These are phyloP conservation scores for Scleroderma citrinum DNA, from an alignment of 768 basidiomycete species.

Conservation along the genomic window DNA sequence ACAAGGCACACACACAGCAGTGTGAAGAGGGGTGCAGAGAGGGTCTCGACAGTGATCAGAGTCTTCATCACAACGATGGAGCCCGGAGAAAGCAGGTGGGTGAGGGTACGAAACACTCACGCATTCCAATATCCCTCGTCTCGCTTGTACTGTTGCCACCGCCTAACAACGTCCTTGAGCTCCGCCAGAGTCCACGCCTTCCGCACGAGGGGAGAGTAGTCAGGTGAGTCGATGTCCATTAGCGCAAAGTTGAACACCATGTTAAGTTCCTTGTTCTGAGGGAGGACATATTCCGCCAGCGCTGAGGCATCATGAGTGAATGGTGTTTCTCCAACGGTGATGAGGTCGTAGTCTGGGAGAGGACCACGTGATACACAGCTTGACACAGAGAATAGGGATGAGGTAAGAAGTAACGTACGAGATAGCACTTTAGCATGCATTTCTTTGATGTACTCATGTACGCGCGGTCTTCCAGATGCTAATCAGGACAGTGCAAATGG, in stretches of 20 bases:
- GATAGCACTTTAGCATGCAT: slow-evolving; percentile 60
- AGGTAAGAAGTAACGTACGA: slow-evolving; percentile 32
- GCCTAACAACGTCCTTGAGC: slow-evolving; percentile 39
- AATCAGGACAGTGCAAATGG: neutral
- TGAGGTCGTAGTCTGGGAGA: slow-evolving; percentile 44
- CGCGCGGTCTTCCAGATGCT: slow-evolving; percentile 42
- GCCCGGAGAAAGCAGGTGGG: neutral
- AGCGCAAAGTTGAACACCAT: slow-evolving; percentile 64
- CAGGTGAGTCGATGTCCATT: slow-evolving; percentile 51
- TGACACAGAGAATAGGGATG: slow-evolving; percentile 6
- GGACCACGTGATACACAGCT: slow-evolving; percentile 5
- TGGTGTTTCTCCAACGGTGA: slow-evolving; percentile 62
- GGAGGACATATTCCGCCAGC: slow-evolving; percentile 52
- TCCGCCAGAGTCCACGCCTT: slow-evolving; percentile 48
- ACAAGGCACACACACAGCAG: slow-evolving; percentile 3
- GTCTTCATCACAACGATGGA: neutral
- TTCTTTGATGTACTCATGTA: slow-evolving; percentile 63
- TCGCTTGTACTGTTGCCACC: slow-evolving; percentile 55
- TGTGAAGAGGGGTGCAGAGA: slow-evolving; percentile 2
- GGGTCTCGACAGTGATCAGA: slow-evolving; percentile 3
- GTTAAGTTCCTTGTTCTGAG: slow-evolving; percentile 53
- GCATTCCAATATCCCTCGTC: slow-evolving; percentile 64
- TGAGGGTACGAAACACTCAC: slow-evolving; percentile 34
- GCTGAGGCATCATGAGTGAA: slow-evolving; percentile 47
- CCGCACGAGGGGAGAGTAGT: slow-evolving; percentile 35